A percentile compares a stretch with the other conserved stretches of the same genome.
Conservation (phyloP, 2,329 filamentous ascomycete genomes). For the Hypoxylon sp. region DNA sequence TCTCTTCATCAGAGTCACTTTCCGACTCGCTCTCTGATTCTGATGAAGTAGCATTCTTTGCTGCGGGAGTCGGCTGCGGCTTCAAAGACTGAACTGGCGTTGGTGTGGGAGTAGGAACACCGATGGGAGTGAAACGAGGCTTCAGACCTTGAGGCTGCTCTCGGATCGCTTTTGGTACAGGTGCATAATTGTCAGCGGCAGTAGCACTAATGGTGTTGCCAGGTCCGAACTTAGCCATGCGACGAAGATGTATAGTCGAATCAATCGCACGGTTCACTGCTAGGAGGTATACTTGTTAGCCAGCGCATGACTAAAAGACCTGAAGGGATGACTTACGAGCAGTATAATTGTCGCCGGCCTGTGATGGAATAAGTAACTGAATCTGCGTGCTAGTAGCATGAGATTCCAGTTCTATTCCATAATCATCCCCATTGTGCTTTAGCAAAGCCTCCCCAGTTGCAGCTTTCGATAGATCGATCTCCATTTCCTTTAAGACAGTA, state of each 20-base stretch:
- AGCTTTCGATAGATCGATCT: conserved; percentile 71
- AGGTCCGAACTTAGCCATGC: conserved; percentile 70
- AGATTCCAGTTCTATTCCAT: conserved; percentile 70
- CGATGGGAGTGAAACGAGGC: conserved; percentile 77
- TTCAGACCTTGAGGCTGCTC: conserved; percentile 78
- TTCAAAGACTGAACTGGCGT: conserved; percentile 25
- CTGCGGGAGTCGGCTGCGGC: conserved; percentile 4
- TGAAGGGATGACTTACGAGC: conserved; percentile 61
- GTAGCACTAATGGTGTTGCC: conserved; percentile 58
- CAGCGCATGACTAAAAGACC: conserved; percentile 46
- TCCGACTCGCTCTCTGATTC: conserved; percentile 57
- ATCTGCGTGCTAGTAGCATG: conserved; percentile 67
- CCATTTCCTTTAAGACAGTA: conserved; percentile 74
- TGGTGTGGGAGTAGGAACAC: conserved; percentile 59
- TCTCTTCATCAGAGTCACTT: conserved; percentile 62
- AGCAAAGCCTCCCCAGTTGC: conserved; percentile 69
- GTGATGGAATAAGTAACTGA: conserved; percentile 73
- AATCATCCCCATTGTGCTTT: conserved; percentile 75
- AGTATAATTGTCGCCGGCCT: conserved; percentile 68
- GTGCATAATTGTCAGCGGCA: conserved; percentile 59
- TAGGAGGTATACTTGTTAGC: conserved; percentile 50
- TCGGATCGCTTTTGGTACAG: conserved; percentile 66
- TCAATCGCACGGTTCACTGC: conserved; percentile 65
- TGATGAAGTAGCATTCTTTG: conserved; percentile 57
- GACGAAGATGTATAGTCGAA: conserved; percentile 75